A percentile compares a stretch with the other conserved stretches of the same genome.
phyloP scores from a whole-genome alignment of 768 basidiomycete genomes.

The Tulasnella sp. region DNA sequence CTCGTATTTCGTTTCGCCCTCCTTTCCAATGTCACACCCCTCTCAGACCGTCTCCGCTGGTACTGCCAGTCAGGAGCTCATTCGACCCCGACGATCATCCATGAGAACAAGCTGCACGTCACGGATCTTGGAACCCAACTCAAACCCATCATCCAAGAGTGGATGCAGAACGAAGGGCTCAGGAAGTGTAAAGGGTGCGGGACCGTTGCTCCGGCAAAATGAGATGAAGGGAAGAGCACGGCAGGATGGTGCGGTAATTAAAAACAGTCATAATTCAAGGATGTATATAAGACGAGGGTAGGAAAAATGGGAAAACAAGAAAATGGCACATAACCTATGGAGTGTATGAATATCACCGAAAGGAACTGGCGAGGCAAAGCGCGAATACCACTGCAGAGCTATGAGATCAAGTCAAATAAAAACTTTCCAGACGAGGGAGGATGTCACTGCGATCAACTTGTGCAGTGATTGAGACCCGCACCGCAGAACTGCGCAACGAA shows the following conservation, averaged over 20 bases:
- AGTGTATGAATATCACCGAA: background rate
- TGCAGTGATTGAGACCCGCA: conserved; percentile 58
- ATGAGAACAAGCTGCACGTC: conserved; percentile 77
- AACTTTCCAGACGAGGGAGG: background rate
- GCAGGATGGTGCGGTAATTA: background rate
- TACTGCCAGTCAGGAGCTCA: conserved; percentile 66
- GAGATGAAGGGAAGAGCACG: background rate
- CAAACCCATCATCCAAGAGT: conserved; percentile 78
- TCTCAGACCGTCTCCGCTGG: conserved; percentile 82
- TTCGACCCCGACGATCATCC: conserved; percentile 55
- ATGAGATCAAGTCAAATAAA: conserved; percentile 12
- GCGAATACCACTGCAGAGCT: conserved; percentile 1
- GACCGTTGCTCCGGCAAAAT: conserved; percentile 46
- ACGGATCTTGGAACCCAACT: conserved; percentile 88
- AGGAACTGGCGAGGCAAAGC: background rate
- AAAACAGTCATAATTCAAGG: background rate
- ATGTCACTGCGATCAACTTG: background rate
- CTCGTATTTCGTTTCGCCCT: no score
- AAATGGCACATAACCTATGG: conserved; percentile 1
- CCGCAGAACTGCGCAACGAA: conserved; percentile 87
- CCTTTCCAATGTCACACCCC: no score
- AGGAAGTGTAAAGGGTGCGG: conserved; percentile 69
- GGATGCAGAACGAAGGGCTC: conserved; percentile 55
- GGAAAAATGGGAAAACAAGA: no score
- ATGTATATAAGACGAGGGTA: background rate